phyloP scores from a whole-genome alignment of 306 rosid species.

The Corylus avellana region DNA sequence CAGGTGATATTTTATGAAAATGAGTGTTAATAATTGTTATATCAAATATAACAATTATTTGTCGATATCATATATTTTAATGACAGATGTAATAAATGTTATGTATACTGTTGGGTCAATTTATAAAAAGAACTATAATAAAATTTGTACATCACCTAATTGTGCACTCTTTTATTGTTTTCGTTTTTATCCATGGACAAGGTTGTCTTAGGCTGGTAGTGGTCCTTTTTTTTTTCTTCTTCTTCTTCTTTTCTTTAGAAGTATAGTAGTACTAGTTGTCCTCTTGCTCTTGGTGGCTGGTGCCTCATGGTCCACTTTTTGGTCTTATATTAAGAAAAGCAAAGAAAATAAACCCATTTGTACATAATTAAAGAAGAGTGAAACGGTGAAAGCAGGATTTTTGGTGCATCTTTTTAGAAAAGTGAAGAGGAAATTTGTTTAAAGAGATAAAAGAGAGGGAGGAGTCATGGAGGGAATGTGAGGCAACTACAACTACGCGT shows the following conservation, averaged over 20 bases:
- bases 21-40: too few species aligned
- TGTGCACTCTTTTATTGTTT: too few species aligned
- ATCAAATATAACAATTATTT: too few species aligned
- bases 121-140: too few species aligned
- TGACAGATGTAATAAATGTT: too few species aligned
- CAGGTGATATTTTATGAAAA: too few species aligned
- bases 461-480: conserved; percentile 39
- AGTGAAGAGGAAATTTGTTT: conserved; percentile 6
- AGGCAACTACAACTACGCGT: conserved; percentile 27
- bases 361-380: background rate
- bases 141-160: too few species aligned
- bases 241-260: too few species aligned
- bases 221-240: too few species aligned
- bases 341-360: background rate
- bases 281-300: background rate
- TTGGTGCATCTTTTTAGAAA: conserved; percentile 7
- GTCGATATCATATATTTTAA: too few species aligned
- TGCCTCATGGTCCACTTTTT: background rate
- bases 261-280: background rate
- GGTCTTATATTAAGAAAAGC: background rate
- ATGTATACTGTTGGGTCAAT: too few species aligned
- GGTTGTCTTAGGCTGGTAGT: background rate
- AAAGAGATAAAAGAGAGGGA: background rate
- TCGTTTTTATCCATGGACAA: background rate
- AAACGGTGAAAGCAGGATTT: background rate